Conservation (phyloP, 2,329 filamentous ascomycete genomes). For the Allantophomopsis cytisporea region DNA sequence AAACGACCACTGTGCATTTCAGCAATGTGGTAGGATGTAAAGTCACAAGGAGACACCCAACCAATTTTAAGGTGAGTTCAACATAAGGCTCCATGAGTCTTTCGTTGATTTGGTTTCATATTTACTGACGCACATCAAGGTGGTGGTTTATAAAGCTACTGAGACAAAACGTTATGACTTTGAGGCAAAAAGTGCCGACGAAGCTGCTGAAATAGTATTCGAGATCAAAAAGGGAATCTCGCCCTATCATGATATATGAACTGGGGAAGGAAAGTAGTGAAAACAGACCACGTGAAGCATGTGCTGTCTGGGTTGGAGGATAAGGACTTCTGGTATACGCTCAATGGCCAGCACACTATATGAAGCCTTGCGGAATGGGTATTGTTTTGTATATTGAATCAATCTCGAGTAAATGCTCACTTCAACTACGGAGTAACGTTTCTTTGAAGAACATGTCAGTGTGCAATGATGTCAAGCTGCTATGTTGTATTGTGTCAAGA, state of each 20-base stretch:
- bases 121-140: constrained; percentile 20
- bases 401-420: no score
- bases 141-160: constrained; percentile 60
- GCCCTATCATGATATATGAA: constrained; percentile 32
- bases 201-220: constrained; percentile 65
- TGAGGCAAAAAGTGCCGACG: constrained; percentile 57
- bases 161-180: constrained; percentile 79
- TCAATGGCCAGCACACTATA: no score
- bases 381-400: no score
- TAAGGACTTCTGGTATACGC: no score
- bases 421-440: no score
- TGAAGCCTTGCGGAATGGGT: no score
- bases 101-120: neutral
- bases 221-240: constrained; percentile 68
- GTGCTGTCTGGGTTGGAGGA: no score
- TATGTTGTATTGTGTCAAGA: no score
- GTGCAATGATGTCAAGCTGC: no score
- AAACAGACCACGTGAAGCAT: no score
- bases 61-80: constrained; percentile 58
- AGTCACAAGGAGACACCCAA: constrained; percentile 65
- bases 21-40: constrained; percentile 73
- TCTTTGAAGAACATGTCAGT: no score
- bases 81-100: no score
- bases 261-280: neutral
- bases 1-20: constrained; percentile 73